Percentiles rank a stretch among this genome's conserved stretches.
These are phyloP conservation scores for Pichia membranifaciens DNA, from an alignment of 805 yeast genomes.

Conservation along the genomic window DNA sequence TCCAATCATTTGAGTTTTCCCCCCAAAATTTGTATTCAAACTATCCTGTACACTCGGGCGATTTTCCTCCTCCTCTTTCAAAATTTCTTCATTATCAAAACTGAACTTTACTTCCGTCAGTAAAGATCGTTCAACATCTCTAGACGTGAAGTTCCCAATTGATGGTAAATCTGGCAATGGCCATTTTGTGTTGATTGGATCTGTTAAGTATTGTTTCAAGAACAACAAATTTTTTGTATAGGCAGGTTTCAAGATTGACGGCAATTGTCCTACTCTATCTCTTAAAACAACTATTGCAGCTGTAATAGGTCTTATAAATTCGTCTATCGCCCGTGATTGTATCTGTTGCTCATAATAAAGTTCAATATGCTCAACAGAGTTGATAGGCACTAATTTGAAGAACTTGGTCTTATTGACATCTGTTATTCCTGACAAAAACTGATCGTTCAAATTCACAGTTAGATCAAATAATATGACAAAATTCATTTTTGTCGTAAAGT, in stretches of 20 bases:
- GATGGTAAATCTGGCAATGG: slow-evolving; percentile 70
- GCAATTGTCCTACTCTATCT: slow-evolving; percentile 75
- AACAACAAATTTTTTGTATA: slow-evolving; percentile 61
- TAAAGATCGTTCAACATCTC: slow-evolving; percentile 75
- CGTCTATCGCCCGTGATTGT: slow-evolving; percentile 29
- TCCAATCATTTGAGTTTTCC: slow-evolving; percentile 26
- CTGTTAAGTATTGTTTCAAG: slow-evolving; percentile 52
- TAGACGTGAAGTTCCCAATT: slow-evolving; percentile 56
- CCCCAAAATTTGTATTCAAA: slow-evolving; percentile 16
- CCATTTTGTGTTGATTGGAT: slow-evolving; percentile 45
- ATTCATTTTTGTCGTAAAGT: slow-evolving; percentile 16
- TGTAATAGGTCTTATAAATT: slow-evolving; percentile 53
- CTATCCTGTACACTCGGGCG: slow-evolving; percentile 13
- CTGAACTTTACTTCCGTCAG: slow-evolving; percentile 68
- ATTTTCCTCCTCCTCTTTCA: slow-evolving; percentile 28
- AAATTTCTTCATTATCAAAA: slow-evolving; percentile 43
- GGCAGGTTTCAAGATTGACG: slow-evolving; percentile 72
- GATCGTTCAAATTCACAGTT: slow-evolving; percentile 24
- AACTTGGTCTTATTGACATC: slow-evolving; percentile 31
- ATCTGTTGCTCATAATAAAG: slow-evolving; percentile 36
- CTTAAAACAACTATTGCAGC: slow-evolving; percentile 80
- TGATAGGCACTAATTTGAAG: slow-evolving; percentile 65
- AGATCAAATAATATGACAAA: slow-evolving; percentile 31
- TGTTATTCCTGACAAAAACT: slow-evolving; percentile 12
- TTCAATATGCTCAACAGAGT: slow-evolving; percentile 80